Evolutionary conservation across 2,329 filamentous ascomycete species (phyloP), one percentile per base, ranked within the genome.

Genomic region (Claviceps arundinis): DNA sequence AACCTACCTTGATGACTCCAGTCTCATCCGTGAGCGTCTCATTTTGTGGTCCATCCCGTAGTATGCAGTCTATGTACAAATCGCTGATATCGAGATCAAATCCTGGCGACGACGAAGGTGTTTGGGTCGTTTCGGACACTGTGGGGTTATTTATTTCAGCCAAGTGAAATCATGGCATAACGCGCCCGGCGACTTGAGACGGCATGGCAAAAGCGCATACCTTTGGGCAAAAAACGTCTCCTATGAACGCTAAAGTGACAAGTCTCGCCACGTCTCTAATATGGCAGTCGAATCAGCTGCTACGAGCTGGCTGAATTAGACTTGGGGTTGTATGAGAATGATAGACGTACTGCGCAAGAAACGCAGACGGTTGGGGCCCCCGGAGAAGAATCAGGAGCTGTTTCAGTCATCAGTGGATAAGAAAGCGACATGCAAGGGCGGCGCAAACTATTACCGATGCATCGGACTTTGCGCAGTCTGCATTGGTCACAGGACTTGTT

Each of bases 401-500:
- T 34, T 44, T n/a, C 11, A 37, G 30, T 37, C 14, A 46, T 51
- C 37, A 51, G 50, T 14, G 19, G 34, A 26, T 22, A 16, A 13
- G 49, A 19, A 50, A 19, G 42, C 42, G 38, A 19, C 17, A 4
- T 16, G 7, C 34, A 14, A 38, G 19, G n/a, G 11, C 17, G 41
- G 13, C 41, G 49, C 13, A 11, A 42, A 17, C 5, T 3, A 50
- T 47, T 52, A 60, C 57, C 52, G 38, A 58, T 55, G 44, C 58
- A 60, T 17, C 58, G 57, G 37, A 59, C 54, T 47, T 60, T 60
- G 24, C 58, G 57, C 22, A 55, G 48, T 40, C 58, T 55, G 54
- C 58, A 60, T 24, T 58, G 53, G 11, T 59, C 58, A 48, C 58
- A 60, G n/a, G 58, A 52, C n/a, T 52, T 52, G 50, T 52, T 52